phyloP scores from a whole-genome alignment of 2,329 filamentous ascomycete genomes.

The Alternaria gansuensis region DNA sequence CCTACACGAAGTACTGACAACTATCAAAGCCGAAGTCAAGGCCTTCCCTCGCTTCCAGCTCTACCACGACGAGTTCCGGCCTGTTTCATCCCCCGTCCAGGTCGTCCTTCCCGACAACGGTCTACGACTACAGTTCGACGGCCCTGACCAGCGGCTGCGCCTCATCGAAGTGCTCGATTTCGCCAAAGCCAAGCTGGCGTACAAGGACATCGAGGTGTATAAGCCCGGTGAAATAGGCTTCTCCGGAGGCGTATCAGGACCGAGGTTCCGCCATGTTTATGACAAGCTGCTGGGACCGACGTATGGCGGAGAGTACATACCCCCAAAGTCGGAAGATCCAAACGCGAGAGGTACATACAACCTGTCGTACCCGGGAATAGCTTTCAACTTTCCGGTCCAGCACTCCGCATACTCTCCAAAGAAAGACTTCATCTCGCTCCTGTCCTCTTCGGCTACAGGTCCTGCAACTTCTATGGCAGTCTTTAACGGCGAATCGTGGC shows the following conservation, averaged over 20 bases:
- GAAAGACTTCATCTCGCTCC: constrained; percentile 83
- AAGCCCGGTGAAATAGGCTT: constrained; percentile 62
- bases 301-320: constrained; percentile 90
- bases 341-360: constrained; percentile 77
- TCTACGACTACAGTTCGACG: constrained; percentile 89
- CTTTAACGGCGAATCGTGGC: constrained; percentile 90
- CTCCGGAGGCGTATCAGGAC: constrained; percentile 62
- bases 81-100: constrained; percentile 77
- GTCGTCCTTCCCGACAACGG: constrained; percentile 85
- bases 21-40: constrained; percentile 86
- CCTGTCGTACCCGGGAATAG: constrained; percentile 91
- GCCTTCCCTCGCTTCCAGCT: constrained; percentile 85
- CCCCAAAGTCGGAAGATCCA: constrained; percentile 64
- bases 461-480: constrained; percentile 88
- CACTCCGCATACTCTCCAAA: constrained; percentile 76
- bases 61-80: constrained; percentile 77
- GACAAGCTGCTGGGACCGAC: constrained; percentile 92
- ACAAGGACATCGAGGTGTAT: constrained; percentile 81
- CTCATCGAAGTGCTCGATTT: constrained; percentile 93
- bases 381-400: constrained; percentile 86
- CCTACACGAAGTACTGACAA: constrained; percentile 86
- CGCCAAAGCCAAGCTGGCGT: constrained; percentile 80
- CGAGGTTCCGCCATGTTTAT: constrained; percentile 88
- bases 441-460: constrained; percentile 79
- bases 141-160: constrained; percentile 87